These are phyloP conservation scores for Malania oleifera DNA, from an alignment of 164 flowering plant species.

Conservation along the genomic window DNA sequence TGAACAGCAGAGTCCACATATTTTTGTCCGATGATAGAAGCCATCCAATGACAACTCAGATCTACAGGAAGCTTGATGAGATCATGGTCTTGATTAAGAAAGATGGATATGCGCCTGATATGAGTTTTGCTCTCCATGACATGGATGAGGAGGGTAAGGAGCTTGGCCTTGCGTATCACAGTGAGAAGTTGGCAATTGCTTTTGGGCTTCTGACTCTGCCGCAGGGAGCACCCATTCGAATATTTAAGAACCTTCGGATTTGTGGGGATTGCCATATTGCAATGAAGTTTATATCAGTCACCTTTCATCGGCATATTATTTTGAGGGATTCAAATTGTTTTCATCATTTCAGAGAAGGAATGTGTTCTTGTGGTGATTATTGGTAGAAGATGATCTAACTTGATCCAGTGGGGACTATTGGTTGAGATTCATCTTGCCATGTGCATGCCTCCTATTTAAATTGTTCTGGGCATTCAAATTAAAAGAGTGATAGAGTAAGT, in stretches of 20 bases:
- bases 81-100: constrained; percentile 53
- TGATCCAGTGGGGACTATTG: too few species aligned
- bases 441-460: too few species aligned
- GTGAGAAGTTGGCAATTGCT: constrained; percentile 84
- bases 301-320: constrained; percentile 48
- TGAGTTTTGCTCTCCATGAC: constrained; percentile 68
- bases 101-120: constrained; percentile 77
- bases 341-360: constrained; percentile 75
- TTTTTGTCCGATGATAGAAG: constrained; percentile 72
- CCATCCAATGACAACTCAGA: constrained; percentile 44
- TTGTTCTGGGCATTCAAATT: too few species aligned
- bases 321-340: constrained; percentile 83
- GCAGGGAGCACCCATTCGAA: constrained; percentile 50
- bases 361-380: constrained; percentile 75
- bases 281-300: constrained; percentile 58
- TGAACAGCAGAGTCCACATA: constrained; percentile 51
- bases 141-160: constrained; percentile 72
- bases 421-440: too few species aligned
- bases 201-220: constrained; percentile 63
- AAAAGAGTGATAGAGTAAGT: too few species aligned
- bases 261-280: constrained; percentile 93
- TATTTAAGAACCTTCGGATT: constrained; percentile 84
- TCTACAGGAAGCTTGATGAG: constrained; percentile 65
- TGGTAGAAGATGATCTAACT: constrained; percentile 41
- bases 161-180: constrained; percentile 73